A percentile compares a stretch with the other conserved stretches of the same genome.
phyloP scores from a whole-genome alignment of 2,329 filamentous ascomycete genomes.

The Neopestalotiopsis rosae region DNA sequence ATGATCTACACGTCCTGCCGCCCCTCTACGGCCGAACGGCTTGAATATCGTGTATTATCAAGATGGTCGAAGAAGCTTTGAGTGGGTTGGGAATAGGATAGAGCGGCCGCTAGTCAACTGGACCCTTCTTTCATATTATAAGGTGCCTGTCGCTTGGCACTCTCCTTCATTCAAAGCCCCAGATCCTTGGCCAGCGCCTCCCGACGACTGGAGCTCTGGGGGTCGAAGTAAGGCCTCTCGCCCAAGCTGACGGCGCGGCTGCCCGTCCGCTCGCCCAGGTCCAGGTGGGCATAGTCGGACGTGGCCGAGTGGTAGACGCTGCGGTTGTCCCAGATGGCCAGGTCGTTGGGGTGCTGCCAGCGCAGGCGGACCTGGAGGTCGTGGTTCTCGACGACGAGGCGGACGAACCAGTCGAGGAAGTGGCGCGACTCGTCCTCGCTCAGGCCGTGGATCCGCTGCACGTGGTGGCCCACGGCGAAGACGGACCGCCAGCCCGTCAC shows the following conservation, averaged over 20 bases:
- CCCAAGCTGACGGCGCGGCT: constrained; percentile 55
- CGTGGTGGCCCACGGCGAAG: constrained; percentile 35
- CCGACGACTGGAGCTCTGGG: constrained; percentile 47
- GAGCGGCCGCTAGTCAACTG: not conserved
- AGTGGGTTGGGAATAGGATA: not conserved
- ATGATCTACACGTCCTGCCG: too few species aligned
- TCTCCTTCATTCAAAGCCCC: not conserved
- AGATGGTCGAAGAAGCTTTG: too few species aligned
- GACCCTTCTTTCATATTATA: not conserved
- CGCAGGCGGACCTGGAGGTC: constrained; percentile 36
- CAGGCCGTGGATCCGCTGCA: constrained; percentile 31
- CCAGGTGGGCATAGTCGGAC: constrained; percentile 50
- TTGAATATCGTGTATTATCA: too few species aligned
- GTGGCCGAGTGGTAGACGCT: constrained; percentile 60
- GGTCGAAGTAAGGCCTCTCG: constrained; percentile 56
- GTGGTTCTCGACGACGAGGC: constrained; percentile 34
- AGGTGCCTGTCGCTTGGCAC: not conserved
- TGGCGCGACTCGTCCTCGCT: constrained; percentile 26
- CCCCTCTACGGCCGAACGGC: too few species aligned
- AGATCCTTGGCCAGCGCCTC: constrained; percentile 40
- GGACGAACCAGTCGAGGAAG: constrained; percentile 33
- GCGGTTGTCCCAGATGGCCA: constrained; percentile 63
- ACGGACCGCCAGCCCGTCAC: constrained; percentile 67
- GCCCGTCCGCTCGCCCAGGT: constrained; percentile 49
- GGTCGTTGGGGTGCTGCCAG: constrained; percentile 40